Base-by-base conservation (phyloP, 2,329 filamentous ascomycete species). In the Orbilia brochopaga region DNA sequence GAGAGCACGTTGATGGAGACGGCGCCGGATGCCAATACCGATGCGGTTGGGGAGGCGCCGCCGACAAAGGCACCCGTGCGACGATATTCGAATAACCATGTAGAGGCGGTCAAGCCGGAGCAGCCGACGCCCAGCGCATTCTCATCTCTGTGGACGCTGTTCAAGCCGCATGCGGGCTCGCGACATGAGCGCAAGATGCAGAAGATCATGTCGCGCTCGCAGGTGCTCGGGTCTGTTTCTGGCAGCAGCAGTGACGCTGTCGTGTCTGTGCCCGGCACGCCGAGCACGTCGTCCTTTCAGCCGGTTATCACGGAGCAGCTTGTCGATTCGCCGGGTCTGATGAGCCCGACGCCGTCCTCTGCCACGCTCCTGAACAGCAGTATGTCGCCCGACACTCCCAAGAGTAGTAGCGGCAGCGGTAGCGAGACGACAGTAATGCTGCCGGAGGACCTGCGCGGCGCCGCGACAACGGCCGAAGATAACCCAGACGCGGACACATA, bases 161-260 rank as follows among this genome's bases (percentile, higher is more conserved):
- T 70, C 35, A 70, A 61, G 11, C 66, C 66, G n/a, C 59, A 70
- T 23, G 66, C 66, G 1, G 66, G 66, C 1, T 52, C 66, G 30
- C 63, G 66, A 55, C 61, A 70, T 30, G 59, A 70, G 15, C 55
- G 61, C 17, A 70, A 64, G 40, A 27, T 64, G 8, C 66, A 70
- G 24, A 70, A 60, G 32, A 70, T 70, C 6, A 35, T 70, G 32
- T 70, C 59, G n/a, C 46, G 66, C 11, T 70, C 66, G 13, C 66
- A 70, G 35, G 48, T 50, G 13, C 42, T 69, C 13, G 55, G 63
- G 8, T 56, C 57, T 2, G 23, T 60, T 48, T 35, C 59, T 21
- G 50, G 50, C 24, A 27, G 35, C 15, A 52, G 50, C 5, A 52
- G 37, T 17, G 46, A 44, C 3, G 24, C 50, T 11, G 23, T n/a